Base-by-base conservation (phyloP, 495 filamentous ascomycete genomes). In the Penicilliopsis zonata region DNA sequence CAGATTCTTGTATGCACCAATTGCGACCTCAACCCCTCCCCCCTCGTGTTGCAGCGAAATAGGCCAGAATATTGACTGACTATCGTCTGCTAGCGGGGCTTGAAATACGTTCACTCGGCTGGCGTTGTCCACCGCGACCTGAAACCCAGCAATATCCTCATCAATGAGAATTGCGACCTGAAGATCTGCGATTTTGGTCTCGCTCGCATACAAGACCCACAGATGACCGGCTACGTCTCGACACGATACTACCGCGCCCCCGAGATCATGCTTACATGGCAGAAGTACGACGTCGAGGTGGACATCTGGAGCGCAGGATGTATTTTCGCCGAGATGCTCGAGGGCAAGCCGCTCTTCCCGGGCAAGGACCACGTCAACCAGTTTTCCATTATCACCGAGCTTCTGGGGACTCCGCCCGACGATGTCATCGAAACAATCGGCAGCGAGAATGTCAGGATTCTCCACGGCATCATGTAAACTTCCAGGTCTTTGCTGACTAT, bases 201-300 rank as follows among this genome's bases (percentile, higher is more conserved):
- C 34, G 90, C 90, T 24, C 82, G 90, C 48, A 94, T 98, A 48
- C 90, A 98, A 58, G 90, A 98, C 48, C 90, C 90, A n/a, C 90
- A 98, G 60, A 98, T 98, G 90, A 98, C 90, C 23, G 90, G 90
- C 47, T 98, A 98, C 50, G 90, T 98, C 25, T 98, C 90, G 30
- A 98, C 90, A 31, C 71, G 90, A 64, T 98, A 98, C 69, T 98
- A 98, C 65, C 80, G 90, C 30, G 90, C 90, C 3, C 90, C 90
- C 10, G 90, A 98, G 60, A 98, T 98, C 52, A 98, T 98, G 90
- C 85, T 98, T 47, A 98, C 90, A 27, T 98, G 90, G 90, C 90
- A 98, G 58, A 98, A 96, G 62, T 98, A 98, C 60, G 90, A 98
- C 47, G 84, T 95, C 27, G 92, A 96, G 65, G 90, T 98, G 31